Base-by-base conservation (phyloP, 805 yeast species). In the Candida orba region DNA sequence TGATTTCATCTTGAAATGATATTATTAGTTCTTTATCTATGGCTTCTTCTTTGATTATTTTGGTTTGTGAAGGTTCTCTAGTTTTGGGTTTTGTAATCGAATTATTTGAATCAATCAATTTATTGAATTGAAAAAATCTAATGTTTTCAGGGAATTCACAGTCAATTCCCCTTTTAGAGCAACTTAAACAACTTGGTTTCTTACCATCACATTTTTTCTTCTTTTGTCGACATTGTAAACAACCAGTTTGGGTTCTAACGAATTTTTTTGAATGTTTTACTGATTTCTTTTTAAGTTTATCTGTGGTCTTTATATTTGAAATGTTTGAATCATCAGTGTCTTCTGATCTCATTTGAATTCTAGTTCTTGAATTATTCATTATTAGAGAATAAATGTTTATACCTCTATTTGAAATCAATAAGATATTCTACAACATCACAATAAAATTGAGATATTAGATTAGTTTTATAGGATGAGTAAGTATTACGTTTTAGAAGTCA, bases 121-220 rank as follows among this genome's bases (percentile, higher is more conserved):
- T 30, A 27, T 37, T 32, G 20, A 46, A 44, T 33, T 47, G 48
- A 31, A 57, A 52, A 25, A 56, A 42, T 40, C 57, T 53, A 9
- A 57, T 57, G 25, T 57, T 57, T 25, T 52, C 59, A 12, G 60
- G 60, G 31, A 41, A 57, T 35, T 56, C 51, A 45, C 61, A 57
- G 4, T 32, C 8, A 1, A 53, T 30, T 2, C 57, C 58, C 41
- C 52, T 56, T 35, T 54, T 57, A 4, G 29, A 35, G 43, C 61
- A 57, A 34, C 60, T 56, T 8, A 39, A 36, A 45, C 61, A 57
- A 2, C 36, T 37, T 7, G 61, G 61, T 42, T 51, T 53, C n/a
- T 34, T 37, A 36, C 59, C 57, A 46, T 56, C 60, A 46, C 61
- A 57, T 27, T 53, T 57, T 54, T 57, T 57, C 56, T 57, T 57